phyloP scores from a whole-genome alignment of 768 basidiomycete genomes.

The Lentinula sp. region DNA sequence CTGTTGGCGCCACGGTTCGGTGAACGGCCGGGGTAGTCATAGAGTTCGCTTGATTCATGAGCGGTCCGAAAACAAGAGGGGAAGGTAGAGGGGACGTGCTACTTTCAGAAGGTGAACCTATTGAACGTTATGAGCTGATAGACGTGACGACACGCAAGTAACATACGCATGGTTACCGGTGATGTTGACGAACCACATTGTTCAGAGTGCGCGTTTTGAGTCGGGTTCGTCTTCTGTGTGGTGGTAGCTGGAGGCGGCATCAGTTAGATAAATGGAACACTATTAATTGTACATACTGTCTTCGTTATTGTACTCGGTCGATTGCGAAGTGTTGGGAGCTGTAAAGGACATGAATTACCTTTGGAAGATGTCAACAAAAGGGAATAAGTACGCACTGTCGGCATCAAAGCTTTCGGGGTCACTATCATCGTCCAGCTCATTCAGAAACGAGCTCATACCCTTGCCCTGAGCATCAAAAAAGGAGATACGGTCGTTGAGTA shows the following conservation, averaged over 20 bases:
- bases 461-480: constrained; percentile 28
- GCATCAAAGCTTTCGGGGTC: constrained; percentile 19
- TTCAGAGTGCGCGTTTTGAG: not conserved
- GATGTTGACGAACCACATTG: not conserved
- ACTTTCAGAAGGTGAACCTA: not conserved
- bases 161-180: not conserved
- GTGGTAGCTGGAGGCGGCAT: not conserved
- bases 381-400: constrained; percentile 18
- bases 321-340: not conserved
- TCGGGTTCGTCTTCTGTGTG: not conserved
- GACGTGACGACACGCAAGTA: too few species aligned
- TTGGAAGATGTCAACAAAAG: not conserved
- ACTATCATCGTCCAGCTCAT: constrained; percentile 32
- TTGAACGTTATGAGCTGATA: too few species aligned
- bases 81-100: not conserved
- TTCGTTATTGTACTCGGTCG: not conserved
- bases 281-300: not conserved
- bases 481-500: constrained; percentile 47
- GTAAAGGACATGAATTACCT: not conserved
- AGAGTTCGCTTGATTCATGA: not conserved
- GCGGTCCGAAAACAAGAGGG: not conserved
- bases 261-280: not conserved
- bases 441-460: constrained; percentile 27
- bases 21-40: constrained; percentile 14
- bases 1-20: constrained; percentile 13